Conservation (phyloP, 192 early-diverging fungal species). For the Dissophora ornata region DNA sequence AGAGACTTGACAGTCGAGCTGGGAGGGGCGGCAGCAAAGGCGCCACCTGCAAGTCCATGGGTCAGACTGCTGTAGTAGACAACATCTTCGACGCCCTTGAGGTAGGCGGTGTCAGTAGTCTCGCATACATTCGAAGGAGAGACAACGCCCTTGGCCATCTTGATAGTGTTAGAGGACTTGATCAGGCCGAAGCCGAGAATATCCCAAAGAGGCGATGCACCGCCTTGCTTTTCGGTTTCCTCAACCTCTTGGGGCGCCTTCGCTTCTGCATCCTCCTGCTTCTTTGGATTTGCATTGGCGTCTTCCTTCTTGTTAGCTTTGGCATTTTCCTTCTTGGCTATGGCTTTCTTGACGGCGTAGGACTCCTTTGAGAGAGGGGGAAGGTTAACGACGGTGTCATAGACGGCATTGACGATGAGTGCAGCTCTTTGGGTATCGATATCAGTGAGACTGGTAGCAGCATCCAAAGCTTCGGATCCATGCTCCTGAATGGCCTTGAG, state of each 20-base stretch:
- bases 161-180: conserved; percentile 36
- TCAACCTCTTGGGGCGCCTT: neutral
- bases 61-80: conserved; percentile 41
- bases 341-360: neutral
- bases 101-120: conserved; percentile 45
- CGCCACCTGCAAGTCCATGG: conserved; percentile 36
- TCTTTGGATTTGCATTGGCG: neutral
- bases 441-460: conserved; percentile 10
- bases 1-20: conserved; percentile 18
- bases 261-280: neutral
- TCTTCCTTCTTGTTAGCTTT: neutral
- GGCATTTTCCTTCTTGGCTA: neutral
- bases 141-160: conserved; percentile 27
- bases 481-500: conserved; percentile 31
- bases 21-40: conserved; percentile 16
- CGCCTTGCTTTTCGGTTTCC: no score
- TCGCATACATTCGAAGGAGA: conserved; percentile 25
- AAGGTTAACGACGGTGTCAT: conserved; percentile 37
- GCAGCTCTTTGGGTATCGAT: conserved; percentile 16
- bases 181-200: conserved; percentile 40
- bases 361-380: conserved; percentile 32
- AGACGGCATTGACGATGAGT: conserved; percentile 31
- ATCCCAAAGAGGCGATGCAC: conserved; percentile 22
- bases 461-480: conserved; percentile 20
- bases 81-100: conserved; percentile 44